Evolutionary conservation across 257 asterid genomes (phyloP), one percentile per base, ranked within the genome.

Genomic region (Penstemon barbatus): DNA sequence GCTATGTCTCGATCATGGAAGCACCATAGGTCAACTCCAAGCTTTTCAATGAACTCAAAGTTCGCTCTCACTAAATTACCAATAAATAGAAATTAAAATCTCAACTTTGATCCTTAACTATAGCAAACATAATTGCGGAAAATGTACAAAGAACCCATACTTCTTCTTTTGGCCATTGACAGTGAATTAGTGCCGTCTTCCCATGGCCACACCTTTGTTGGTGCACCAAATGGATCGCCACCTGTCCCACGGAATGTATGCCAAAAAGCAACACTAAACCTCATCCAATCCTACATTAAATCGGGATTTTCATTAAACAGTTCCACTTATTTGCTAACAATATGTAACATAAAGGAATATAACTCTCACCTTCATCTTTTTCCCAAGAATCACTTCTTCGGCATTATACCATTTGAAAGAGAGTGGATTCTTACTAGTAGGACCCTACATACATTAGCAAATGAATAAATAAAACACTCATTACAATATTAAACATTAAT

Each of bases 171-270:
- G 19, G 99, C 99, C 97, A 94, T 94, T 48, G 82, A 90, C 72
- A 94, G 64, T 33, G 99, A 91, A 77, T 91, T 86, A 13, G 99
- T 87, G 76, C 98, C 98, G 76, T 94, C 99, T 80, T 94, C 99
- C 99, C 99, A 94, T 0, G 99, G 97, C 99, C 99, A 94, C 57
- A 57, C n/a, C 89, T 94, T 94, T 6, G 99, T 94, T 13, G 98
- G 89, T 8, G 97, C 89, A 61, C 99, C 99, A 63, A 94, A 94
- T 0, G 97, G 98, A 70, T 94, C 99, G 5, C 77, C 87, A 25
- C 99, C 99, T 0, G 94, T 89, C 71, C 99, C 97, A 60, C 99
- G 98, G 38, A 94, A 94, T n/a, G 99, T 94, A 73, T 94, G 99
- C 99, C 99, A 94, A 81, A 94, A 94, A 3, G 99, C 99, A 76